phyloP scores from a whole-genome alignment of 2,329 filamentous ascomycete species.

The Tolypocladium ovalisporum region DNA sequence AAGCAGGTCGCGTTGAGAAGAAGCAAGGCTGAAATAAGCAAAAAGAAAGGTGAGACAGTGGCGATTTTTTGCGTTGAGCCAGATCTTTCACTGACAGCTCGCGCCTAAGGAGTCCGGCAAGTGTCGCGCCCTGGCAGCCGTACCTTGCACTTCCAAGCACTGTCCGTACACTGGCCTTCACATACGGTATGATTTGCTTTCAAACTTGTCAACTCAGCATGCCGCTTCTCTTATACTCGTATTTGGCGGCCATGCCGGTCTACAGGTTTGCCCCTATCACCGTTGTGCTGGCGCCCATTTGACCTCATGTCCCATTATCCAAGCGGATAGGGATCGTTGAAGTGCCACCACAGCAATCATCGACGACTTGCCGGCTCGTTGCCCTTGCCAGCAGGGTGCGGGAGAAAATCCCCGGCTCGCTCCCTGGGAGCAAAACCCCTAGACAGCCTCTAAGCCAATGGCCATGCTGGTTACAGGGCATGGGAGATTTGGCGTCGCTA shows the following conservation, averaged over 20 bases:
- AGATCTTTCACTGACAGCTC: slow-evolving; percentile 3
- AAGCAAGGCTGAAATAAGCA: neutral
- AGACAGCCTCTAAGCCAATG: neutral
- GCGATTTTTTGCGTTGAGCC: slow-evolving; percentile 4
- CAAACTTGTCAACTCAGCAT: neutral
- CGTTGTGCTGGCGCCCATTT: neutral
- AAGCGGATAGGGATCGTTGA: neutral
- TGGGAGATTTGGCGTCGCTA: neutral
- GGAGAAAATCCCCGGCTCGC: neutral
- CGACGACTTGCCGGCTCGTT: neutral
- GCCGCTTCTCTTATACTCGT: neutral
- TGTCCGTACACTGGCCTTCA: neutral
- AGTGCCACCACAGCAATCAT: neutral
- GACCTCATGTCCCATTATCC: neutral
- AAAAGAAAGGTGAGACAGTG: slow-evolving; percentile 4
- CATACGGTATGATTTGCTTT: neutral
- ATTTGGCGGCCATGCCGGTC: neutral
- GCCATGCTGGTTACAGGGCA: neutral
- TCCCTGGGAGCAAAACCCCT: neutral
- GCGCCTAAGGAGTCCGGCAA: neutral
- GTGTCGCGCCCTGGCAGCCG: neutral
- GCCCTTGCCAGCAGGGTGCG: neutral
- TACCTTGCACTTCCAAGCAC: neutral
- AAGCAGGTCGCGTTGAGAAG: neutral
- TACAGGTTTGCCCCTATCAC: neutral